A percentile compares a stretch with the other conserved stretches of the same genome.
Conservation (phyloP, 2,329 filamentous ascomycete genomes). For the Fonsecaea multimorphosa region DNA sequence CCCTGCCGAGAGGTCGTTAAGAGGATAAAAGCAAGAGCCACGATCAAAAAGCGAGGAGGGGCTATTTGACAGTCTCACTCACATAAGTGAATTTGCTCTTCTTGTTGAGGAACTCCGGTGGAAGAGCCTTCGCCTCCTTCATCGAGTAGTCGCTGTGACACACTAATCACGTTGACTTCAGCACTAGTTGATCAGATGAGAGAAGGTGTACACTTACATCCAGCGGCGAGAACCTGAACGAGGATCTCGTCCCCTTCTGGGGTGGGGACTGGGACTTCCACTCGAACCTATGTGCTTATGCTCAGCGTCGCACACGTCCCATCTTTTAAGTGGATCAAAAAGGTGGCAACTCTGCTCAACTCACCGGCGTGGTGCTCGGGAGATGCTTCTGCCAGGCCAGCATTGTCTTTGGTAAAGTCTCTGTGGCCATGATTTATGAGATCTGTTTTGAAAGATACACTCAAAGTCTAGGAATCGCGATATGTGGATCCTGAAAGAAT, state of each 20-base stretch:
- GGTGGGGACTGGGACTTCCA: slow-evolving; percentile 24
- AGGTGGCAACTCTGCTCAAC: background rate
- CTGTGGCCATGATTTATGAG: background rate
- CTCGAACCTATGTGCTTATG: slow-evolving; percentile 12
- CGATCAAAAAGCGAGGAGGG: no score
- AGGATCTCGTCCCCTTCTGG: slow-evolving; percentile 20
- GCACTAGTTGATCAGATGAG: background rate
- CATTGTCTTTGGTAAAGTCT: slow-evolving; percentile 21
- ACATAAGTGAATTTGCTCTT: slow-evolving; percentile 16
- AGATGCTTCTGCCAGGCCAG: slow-evolving; percentile 33
- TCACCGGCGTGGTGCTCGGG: slow-evolving; percentile 13
- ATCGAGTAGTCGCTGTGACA: slow-evolving; percentile 27
- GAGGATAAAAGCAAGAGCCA: no score
- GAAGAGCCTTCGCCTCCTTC: background rate
- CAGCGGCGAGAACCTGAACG: slow-evolving; percentile 28
- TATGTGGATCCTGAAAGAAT: background rate
- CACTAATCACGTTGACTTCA: slow-evolving; percentile 11
- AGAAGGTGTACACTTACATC: slow-evolving; percentile 7
- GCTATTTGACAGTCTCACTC: background rate
- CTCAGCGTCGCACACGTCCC: background rate
- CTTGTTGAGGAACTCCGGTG: background rate
- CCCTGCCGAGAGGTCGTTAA: slow-evolving; percentile 22
- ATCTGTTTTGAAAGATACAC: background rate
- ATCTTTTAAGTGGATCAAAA: background rate
- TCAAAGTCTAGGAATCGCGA: background rate